Evolutionary conservation across 73 alveolate genomes (phyloP).

Genomic region (Uronychia setigera): DNA sequence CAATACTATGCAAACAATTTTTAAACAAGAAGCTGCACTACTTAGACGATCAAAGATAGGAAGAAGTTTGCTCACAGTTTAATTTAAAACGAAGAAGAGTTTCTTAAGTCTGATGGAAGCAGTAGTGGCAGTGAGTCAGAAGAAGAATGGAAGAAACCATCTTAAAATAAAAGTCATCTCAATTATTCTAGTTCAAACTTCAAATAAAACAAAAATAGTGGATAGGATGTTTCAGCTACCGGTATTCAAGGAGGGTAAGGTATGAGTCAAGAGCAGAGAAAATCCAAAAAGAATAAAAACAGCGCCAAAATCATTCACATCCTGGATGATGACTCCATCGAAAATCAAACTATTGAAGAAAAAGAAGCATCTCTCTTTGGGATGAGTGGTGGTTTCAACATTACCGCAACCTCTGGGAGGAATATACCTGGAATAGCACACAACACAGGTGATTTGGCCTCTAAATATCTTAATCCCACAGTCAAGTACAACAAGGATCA

Average conservation of each 20-base stretch:
- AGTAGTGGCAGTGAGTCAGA: not conserved
- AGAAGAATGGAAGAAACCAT: not conserved
- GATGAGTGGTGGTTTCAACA: not conserved
- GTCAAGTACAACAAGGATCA: not conserved
- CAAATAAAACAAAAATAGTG: not conserved
- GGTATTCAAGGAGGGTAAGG: too few species aligned
- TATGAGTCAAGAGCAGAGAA: too few species aligned
- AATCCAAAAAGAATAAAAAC: not conserved
- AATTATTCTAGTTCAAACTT: not conserved
- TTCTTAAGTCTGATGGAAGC: not conserved
- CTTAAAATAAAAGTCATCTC: not conserved
- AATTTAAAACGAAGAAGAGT: not conserved
- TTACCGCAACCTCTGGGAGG: too few species aligned
- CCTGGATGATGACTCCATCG: too few species aligned
- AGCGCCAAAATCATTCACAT: too few species aligned
- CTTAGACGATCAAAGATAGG: not conserved
- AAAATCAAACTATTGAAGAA: not conserved
- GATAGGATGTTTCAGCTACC: too few species aligned
- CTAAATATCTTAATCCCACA: not conserved
- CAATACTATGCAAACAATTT: slow-evolving; percentile 40
- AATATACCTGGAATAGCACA: too few species aligned
- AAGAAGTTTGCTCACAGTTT: not conserved
- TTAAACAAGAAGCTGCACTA: slow-evolving; percentile 23
- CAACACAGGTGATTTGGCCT: not conserved
- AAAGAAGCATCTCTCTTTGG: not conserved